Percentiles rank a stretch among this genome's conserved stretches.
Evolutionary conservation across 208 protist species (phyloP).

Genomic region (Trypanosoma grayi): DNA sequence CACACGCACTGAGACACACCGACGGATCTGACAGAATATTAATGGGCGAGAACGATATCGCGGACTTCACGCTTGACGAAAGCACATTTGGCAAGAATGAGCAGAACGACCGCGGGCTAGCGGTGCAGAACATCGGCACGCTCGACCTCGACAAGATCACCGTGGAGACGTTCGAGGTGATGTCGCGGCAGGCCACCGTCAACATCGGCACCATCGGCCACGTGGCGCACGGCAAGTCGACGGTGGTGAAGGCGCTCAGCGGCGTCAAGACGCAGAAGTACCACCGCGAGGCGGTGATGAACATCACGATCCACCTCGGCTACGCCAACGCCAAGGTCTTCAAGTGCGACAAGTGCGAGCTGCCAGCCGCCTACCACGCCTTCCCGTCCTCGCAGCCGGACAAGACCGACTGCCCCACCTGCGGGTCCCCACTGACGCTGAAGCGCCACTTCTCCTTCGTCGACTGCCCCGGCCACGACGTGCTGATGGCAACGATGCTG

Average conservation of each 20-base stretch:
- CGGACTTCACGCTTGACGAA: slow-evolving; percentile 61
- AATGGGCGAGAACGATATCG: slow-evolving; percentile 70
- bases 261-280: slow-evolving; percentile 99
- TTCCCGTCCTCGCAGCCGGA: slow-evolving; percentile 90
- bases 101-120: slow-evolving; percentile 41
- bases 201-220: slow-evolving; percentile 99
- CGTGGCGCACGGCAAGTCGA: slow-evolving; percentile 99
- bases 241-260: slow-evolving; percentile 99
- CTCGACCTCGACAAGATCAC: slow-evolving; percentile 81
- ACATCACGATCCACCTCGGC: slow-evolving; percentile 99
- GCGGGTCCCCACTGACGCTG: slow-evolving; percentile 67
- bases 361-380: slow-evolving; percentile 94
- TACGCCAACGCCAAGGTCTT: slow-evolving; percentile 99
- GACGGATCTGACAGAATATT: neutral
- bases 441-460: slow-evolving; percentile 98
- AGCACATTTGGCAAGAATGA: slow-evolving; percentile 45
- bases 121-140: slow-evolving; percentile 68
- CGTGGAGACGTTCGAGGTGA: slow-evolving; percentile 96
- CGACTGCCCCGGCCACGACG: slow-evolving; percentile 99
- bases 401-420: slow-evolving; percentile 69
- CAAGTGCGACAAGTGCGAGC: slow-evolving; percentile 78
- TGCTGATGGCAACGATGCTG: slow-evolving; percentile 99
- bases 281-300: slow-evolving; percentile 98
- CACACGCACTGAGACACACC: too few species aligned
- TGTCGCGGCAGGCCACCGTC: slow-evolving; percentile 99